phyloP scores from a whole-genome alignment of 331 rosid genomes.

The Acacia concinna region DNA sequence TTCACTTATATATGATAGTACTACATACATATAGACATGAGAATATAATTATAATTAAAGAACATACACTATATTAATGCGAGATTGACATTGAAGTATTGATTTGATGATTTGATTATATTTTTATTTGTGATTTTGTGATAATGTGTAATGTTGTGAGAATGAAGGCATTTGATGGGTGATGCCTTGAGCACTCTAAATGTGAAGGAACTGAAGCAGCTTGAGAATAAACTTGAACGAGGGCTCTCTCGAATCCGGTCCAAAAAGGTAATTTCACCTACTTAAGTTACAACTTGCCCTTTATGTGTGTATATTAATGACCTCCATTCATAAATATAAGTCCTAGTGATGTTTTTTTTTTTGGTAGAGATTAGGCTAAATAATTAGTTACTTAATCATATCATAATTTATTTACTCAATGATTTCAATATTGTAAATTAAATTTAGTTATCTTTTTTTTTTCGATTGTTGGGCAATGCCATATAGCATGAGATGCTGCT shows the following conservation, averaged over 20 bases:
- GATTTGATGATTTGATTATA: too few relatives aligned
- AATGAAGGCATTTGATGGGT: conserved; percentile 80
- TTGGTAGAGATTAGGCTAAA: too few relatives aligned
- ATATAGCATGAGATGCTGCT: conserved; percentile 84
- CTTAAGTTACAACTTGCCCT: too few relatives aligned
- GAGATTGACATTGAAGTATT: not conserved
- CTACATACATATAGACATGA: not conserved
- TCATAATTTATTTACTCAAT: too few relatives aligned
- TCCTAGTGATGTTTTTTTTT: too few relatives aligned
- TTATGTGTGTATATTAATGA: too few relatives aligned
- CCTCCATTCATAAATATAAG: too few relatives aligned
- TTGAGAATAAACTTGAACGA: conserved; percentile 86
- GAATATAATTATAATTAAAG: not conserved
- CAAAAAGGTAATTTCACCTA: conserved; percentile 61
- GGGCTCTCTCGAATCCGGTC: conserved; percentile 83
- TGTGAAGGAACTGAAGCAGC: conserved; percentile 83
- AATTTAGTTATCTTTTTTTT: not conserved
- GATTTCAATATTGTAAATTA: not conserved
- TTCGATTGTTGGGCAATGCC: not conserved
- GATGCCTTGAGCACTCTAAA: conserved; percentile 76
- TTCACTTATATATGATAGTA: too few relatives aligned
- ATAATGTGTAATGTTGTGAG: not conserved
- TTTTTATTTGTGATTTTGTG: not conserved
- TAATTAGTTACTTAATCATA: too few relatives aligned
- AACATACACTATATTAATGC: not conserved